phyloP scores from a whole-genome alignment of 2,329 filamentous ascomycete species.

The Hymenoscyphus linearis region DNA sequence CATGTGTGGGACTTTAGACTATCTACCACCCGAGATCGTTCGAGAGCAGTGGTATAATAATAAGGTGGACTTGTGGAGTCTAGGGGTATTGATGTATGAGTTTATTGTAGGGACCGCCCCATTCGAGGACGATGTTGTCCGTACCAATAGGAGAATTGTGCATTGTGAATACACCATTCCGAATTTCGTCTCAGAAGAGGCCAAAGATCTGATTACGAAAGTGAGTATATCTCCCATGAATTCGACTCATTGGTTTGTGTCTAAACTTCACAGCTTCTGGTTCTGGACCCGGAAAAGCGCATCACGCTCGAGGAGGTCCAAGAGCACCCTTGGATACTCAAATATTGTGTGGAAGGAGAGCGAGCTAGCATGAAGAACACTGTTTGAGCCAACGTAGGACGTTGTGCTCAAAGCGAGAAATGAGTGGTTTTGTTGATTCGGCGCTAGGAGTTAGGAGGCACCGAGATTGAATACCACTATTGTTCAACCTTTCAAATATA shows the following conservation, averaged over 20 bases:
- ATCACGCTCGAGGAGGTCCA: slow-evolving; percentile 81
- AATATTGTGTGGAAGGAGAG: slow-evolving; percentile 59
- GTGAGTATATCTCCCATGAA: too few species aligned
- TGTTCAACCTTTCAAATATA: background rate
- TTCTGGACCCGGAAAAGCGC: slow-evolving; percentile 85
- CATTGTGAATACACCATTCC: too few species aligned
- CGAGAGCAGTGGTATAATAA: slow-evolving; percentile 77
- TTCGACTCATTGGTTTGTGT: background rate
- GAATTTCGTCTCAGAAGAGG: too few species aligned
- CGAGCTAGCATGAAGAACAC: slow-evolving; percentile 4
- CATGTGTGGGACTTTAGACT: slow-evolving; percentile 93
- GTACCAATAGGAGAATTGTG: too few species aligned
- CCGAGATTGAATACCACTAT: too few species aligned
- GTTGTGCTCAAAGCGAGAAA: too few species aligned
- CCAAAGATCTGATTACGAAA: too few species aligned
- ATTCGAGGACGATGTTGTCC: too few species aligned
- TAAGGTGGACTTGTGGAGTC: slow-evolving; percentile 89
- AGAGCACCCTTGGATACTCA: slow-evolving; percentile 87
- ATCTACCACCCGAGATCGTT: slow-evolving; percentile 69
- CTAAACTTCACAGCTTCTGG: slow-evolving; percentile 56
- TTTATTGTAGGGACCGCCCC: too few species aligned
- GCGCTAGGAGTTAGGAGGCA: too few species aligned
- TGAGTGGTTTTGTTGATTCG: too few species aligned
- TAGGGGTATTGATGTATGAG: slow-evolving; percentile 45
- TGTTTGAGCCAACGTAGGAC: background rate